Conservation (phyloP, 78 protist genomes). For the Dictyostelium citrinum region DNA sequence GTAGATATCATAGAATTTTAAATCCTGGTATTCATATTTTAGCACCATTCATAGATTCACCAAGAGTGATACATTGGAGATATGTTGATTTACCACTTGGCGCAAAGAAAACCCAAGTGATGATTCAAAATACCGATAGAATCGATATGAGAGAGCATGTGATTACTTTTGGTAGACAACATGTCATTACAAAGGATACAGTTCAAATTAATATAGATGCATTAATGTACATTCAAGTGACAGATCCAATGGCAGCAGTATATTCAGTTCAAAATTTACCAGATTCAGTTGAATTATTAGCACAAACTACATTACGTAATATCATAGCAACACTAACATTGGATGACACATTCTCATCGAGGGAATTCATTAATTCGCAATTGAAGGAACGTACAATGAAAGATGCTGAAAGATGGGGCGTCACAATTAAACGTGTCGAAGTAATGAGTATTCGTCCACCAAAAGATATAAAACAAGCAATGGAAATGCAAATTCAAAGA, state of each 20-base stretch:
- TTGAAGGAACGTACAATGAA: neutral
- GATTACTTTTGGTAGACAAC: slow-evolving; percentile 6
- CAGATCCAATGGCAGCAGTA: slow-evolving; percentile 18
- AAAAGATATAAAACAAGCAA: neutral
- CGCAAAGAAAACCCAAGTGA: neutral
- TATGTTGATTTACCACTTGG: slow-evolving; percentile 1
- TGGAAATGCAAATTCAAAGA: slow-evolving; percentile 7
- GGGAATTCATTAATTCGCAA: neutral
- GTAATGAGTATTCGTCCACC: slow-evolving; percentile 7
- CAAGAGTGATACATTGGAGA: slow-evolving; percentile 21
- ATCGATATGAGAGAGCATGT: slow-evolving; percentile 29
- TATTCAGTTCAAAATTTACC: slow-evolving; percentile 18
- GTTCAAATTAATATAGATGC: slow-evolving; percentile 23
- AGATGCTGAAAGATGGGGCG: slow-evolving; percentile 21
- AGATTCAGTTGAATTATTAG: slow-evolving; percentile 12
- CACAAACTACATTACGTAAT: slow-evolving; percentile 23
- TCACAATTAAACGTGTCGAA: slow-evolving; percentile 7
- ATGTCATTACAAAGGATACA: slow-evolving; percentile 14
- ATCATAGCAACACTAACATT: slow-evolving; percentile 9
- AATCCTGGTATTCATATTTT: slow-evolving; percentile 17
- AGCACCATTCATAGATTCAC: slow-evolving; percentile 7
- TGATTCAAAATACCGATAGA: neutral
- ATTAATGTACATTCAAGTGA: neutral
- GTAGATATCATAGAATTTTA: slow-evolving; percentile 4
- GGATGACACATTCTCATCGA: slow-evolving; percentile 8